Base-by-base conservation (phyloP, 2,329 filamentous ascomycete species). In the Alternaria infectoria region DNA sequence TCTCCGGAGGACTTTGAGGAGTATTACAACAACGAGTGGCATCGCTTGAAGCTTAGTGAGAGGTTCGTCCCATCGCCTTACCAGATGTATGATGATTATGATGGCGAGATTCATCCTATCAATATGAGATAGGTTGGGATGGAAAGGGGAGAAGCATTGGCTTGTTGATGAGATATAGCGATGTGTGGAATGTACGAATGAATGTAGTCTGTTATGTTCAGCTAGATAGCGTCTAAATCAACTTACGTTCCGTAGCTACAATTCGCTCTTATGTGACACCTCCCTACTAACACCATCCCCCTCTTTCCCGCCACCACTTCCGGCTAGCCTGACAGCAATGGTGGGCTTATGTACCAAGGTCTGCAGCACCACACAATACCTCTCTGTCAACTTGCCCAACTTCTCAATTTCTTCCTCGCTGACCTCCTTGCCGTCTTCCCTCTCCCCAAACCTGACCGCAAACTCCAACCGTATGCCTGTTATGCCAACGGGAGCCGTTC, bases 361-460 rank as follows among this genome's bases (percentile, higher is more conserved):
- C 71, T 78, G 76, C 56, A 78, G 43, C 54, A 77, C 76, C 28
- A 85, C 83, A 67, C 83, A 85, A 69, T 85, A 85, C 67, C 83
- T 71, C 76, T 85, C 83, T 51, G 83, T 85, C 75, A 85, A 65
- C 74, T 81, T 81, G 1, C 83, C 80, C 62, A 85, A 61, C 71
- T 78, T 83, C 69, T 82, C 81, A 8, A 85, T 73, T 57, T 82
- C 81, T 12, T 79, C 76, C 47, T 82, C 79, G 5, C 76, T 75
- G 11, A 84, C 79, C 52, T 81, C 79, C 5, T 73, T 63, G 4
- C 74, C 74, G 26, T 70, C 71, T 46, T 74, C 74, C 45, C 65
- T 72, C 54, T 68, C 61, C 4, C 70, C 75, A 67, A 83, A 79
- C 54, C 81, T 73, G n/a, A 84, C 54, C 36, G 81, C 77, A 65